A percentile compares a stretch with the other conserved stretches of the same genome.
These are phyloP conservation scores for Mortierella polycephala DNA, from an alignment of 371 early-diverging fungal genomes.

Conservation along the genomic window DNA sequence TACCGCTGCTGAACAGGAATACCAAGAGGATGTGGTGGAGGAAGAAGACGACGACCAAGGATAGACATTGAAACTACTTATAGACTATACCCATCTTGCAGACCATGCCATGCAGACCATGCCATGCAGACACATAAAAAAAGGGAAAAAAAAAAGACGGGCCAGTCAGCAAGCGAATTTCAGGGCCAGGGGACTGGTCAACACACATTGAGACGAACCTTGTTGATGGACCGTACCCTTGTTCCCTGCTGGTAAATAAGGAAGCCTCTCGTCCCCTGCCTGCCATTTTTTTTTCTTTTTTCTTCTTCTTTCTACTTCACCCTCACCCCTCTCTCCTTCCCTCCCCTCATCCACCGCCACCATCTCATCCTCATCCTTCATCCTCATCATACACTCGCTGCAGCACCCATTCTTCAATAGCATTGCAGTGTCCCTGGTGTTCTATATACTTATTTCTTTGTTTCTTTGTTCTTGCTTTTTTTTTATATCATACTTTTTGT, in stretches of 20 bases:
- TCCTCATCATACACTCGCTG: slow-evolving; percentile 4
- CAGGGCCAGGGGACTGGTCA: too few relatives aligned
- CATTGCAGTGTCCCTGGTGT: slow-evolving; percentile 9
- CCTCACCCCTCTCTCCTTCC: slow-evolving; percentile 1
- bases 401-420: background rate
- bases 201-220: background rate
- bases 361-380: background rate
- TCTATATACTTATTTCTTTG: background rate
- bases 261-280: background rate
- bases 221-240: background rate
- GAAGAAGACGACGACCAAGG: too few relatives aligned
- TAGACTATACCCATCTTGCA: too few relatives aligned
- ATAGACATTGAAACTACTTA: too few relatives aligned
- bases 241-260: background rate
- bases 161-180: too few relatives aligned
- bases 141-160: too few relatives aligned
- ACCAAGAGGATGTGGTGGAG: too few relatives aligned
- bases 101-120: too few relatives aligned
- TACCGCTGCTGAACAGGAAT: too few relatives aligned
- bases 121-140: too few relatives aligned
- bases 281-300: slow-evolving; percentile 3
- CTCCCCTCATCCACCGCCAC: background rate
- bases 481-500: background rate
- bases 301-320: background rate
- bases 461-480: slow-evolving; percentile 8